These are phyloP conservation scores for Cucumis hystrix DNA, from an alignment of 306 rosid species.

Conservation along the genomic window DNA sequence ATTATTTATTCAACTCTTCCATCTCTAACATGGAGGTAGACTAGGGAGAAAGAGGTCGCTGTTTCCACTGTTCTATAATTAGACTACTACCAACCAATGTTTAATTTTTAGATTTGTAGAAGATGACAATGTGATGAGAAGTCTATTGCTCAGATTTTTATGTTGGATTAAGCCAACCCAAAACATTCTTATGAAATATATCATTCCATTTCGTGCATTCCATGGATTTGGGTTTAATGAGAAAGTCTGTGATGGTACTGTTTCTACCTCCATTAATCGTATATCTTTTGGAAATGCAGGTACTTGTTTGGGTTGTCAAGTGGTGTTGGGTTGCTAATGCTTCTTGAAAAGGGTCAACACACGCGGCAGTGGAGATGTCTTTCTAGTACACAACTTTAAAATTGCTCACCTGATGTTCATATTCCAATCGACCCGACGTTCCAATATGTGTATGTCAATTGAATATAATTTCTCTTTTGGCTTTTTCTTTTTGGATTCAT, in stretches of 20 bases:
- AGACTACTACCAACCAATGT: background rate
- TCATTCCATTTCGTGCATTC: background rate
- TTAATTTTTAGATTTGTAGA: background rate
- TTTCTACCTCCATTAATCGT: background rate
- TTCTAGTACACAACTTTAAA: constrained; percentile 52
- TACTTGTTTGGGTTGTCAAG: constrained; percentile 49
- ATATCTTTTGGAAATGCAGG: constrained; percentile 30
- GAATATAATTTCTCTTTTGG: constrained; percentile 3
- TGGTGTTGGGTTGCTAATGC: constrained; percentile 60
- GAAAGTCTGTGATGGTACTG: background rate
- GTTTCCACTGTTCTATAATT: background rate
- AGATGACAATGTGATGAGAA: background rate
- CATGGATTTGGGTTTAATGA: background rate
- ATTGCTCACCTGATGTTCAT: constrained; percentile 13
- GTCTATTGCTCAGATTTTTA: background rate
- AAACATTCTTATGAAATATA: background rate
- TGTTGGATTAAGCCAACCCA: background rate
- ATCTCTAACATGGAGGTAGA: background rate
- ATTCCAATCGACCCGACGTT: constrained; percentile 12
- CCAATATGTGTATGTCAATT: constrained; percentile 11
- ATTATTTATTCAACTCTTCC: background rate
- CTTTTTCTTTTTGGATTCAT: constrained; percentile 15
- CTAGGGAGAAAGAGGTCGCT: background rate
- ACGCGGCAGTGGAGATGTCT: constrained; percentile 66
- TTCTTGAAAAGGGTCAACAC: constrained; percentile 49